Evolutionary conservation across 352 stramenopile genomes (phyloP).

Genomic region (Globisporangium lucens): DNA sequence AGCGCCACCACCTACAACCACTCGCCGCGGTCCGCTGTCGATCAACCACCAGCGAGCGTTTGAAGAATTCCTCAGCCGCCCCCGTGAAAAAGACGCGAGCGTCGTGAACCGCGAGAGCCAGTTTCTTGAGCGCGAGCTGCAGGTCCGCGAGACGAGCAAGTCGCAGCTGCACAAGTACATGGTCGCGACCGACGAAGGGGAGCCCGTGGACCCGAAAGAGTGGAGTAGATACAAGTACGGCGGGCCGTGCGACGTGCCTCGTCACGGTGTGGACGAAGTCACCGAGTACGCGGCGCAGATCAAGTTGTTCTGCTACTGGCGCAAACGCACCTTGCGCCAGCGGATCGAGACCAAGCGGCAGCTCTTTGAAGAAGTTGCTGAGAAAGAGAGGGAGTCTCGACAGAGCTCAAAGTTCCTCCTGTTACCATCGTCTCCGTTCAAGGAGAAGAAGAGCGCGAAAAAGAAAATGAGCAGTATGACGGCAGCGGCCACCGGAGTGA

Average conservation of each 20-base stretch:
- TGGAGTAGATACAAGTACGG: conserved; percentile 61
- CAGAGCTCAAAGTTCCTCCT: neutral
- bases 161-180: conserved; percentile 63
- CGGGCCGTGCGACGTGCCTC: conserved; percentile 35
- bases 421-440: neutral
- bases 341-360: conserved; percentile 36
- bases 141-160: conserved; percentile 55
- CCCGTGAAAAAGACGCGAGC: conserved; percentile 36
- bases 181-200: conserved; percentile 56
- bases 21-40: conserved; percentile 34
- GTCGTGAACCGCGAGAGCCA: conserved; percentile 46
- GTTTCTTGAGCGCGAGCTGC: conserved; percentile 56
- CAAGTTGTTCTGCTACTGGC: conserved; percentile 56
- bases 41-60: conserved; percentile 62
- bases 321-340: conserved; percentile 33
- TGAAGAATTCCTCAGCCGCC: conserved; percentile 36
- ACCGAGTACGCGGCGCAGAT: conserved; percentile 50
- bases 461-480: neutral
- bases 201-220: conserved; percentile 56
- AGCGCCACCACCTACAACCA: neutral
- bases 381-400: conserved; percentile 13
- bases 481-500: neutral
- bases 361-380: conserved; percentile 22
- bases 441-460: neutral
- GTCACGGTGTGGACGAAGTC: conserved; percentile 42